Evolutionary conservation across 2,329 filamentous ascomycete species (phyloP).

Genomic region (Colletotrichum cereale): DNA sequence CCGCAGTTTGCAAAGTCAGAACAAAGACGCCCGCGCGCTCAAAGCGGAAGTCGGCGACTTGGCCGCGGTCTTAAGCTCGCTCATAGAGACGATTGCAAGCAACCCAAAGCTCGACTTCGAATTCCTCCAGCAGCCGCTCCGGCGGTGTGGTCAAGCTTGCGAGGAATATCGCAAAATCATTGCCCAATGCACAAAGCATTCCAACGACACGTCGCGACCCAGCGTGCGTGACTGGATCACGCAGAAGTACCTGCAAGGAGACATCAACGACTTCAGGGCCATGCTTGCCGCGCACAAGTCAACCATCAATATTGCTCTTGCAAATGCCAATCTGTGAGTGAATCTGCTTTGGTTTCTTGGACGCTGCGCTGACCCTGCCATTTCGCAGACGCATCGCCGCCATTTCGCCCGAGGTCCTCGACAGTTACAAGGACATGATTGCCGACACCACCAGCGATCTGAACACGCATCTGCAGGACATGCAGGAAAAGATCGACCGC

Average conservation of each 20-base stretch:
- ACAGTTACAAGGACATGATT: constrained; percentile 43
- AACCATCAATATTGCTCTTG: constrained; percentile 46
- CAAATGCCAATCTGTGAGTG: constrained; percentile 45
- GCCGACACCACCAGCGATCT: constrained; percentile 28
- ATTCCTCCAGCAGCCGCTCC: too few relatives aligned
- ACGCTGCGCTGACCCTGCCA: neutral
- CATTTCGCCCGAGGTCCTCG: constrained; percentile 37
- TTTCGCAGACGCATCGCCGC: constrained; percentile 10
- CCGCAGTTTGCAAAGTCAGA: too few relatives aligned
- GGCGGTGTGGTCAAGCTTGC: too few relatives aligned
- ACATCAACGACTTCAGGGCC: constrained; percentile 43
- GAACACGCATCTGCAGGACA: constrained; percentile 25
- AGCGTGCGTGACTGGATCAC: constrained; percentile 16
- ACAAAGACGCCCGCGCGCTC: too few relatives aligned
- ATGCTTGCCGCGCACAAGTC: constrained; percentile 45
- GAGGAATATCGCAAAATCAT: constrained; percentile 38
- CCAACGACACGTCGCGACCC: constrained; percentile 5
- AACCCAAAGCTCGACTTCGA: too few relatives aligned
- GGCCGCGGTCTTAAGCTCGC: too few relatives aligned
- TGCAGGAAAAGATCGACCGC: constrained; percentile 28
- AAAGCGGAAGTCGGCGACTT: too few relatives aligned
- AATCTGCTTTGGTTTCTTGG: neutral
- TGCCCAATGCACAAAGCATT: constrained; percentile 10
- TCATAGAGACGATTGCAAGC: too few relatives aligned
- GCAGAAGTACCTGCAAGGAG: constrained; percentile 24